A percentile compares a stretch with the other conserved stretches of the same genome.
Evolutionary conservation across 192 early-diverging fungal species (phyloP).

Genomic region (Haplosporangium gracile): DNA sequence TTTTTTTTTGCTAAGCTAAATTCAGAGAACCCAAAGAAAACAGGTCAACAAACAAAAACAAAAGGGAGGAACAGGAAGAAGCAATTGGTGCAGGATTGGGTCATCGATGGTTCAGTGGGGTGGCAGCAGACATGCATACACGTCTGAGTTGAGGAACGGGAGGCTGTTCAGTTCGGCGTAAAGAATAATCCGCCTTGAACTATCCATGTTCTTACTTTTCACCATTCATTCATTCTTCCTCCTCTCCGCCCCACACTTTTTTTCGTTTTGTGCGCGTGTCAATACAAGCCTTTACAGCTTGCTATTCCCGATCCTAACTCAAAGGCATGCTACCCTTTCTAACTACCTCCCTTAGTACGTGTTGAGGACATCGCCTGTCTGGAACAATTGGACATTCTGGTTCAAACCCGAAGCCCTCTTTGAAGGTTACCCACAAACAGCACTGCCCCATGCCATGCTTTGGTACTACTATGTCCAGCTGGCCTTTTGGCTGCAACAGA

Average conservation of each 20-base stretch:
- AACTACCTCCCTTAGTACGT: slow-evolving; percentile 62
- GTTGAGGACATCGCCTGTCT: slow-evolving; percentile 70
- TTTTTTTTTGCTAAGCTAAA: background rate
- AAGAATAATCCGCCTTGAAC: background rate
- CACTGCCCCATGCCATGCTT: slow-evolving; percentile 60
- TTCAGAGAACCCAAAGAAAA: background rate
- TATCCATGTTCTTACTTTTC: background rate
- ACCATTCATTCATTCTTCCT: background rate
- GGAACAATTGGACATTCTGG: slow-evolving; percentile 67
- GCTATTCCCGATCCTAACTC: background rate
- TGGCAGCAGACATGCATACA: background rate
- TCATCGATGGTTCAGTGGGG: background rate
- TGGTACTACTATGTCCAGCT: slow-evolving; percentile 73
- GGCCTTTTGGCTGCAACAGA: slow-evolving; percentile 72
- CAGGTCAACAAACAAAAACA: background rate
- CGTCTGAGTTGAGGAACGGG: background rate
- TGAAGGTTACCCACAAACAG: slow-evolving; percentile 66
- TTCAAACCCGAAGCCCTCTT: slow-evolving; percentile 64
- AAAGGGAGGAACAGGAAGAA: background rate
- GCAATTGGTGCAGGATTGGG: too few species aligned
- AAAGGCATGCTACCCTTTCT: background rate
- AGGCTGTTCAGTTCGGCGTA: background rate
- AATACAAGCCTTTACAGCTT: background rate
- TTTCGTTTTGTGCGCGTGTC: too few species aligned
- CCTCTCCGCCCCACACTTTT: background rate